These are phyloP conservation scores for Erysimum cheiranthoides DNA, from an alignment of 345 rosid genomes.

Conservation along the genomic window DNA sequence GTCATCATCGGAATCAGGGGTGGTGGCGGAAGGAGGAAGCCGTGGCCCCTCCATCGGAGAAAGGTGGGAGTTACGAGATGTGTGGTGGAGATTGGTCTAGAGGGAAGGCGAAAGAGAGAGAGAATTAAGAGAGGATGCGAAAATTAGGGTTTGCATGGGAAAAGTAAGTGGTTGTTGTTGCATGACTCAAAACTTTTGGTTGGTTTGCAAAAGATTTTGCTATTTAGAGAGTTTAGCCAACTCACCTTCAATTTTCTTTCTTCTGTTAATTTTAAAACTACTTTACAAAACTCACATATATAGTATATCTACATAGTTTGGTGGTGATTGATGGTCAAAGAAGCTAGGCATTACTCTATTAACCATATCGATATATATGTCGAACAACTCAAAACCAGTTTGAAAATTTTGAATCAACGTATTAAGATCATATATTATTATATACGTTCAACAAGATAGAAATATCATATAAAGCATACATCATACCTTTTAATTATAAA, in stretches of 20 bases:
- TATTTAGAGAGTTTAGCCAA: constrained; percentile 40
- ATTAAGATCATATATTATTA: no score
- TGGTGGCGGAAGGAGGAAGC: constrained; percentile 47
- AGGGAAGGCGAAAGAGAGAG: constrained; percentile 31
- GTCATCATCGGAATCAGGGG: constrained; percentile 34
- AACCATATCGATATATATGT: background rate
- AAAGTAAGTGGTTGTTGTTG: constrained; percentile 45
- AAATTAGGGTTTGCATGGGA: constrained; percentile 55
- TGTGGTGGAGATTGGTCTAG: constrained; percentile 42
- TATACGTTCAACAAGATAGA: no score
- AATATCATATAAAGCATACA: no score
- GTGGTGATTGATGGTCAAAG: background rate
- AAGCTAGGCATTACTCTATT: constrained; percentile 7
- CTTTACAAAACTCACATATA: background rate
- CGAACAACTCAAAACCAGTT: background rate
- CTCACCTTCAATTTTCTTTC: constrained; percentile 24
- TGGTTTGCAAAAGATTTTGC: constrained; percentile 31
- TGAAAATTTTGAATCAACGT: no score
- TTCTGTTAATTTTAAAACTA: constrained; percentile 26
- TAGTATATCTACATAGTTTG: background rate
- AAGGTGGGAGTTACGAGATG: constrained; percentile 50
- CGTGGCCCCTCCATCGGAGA: constrained; percentile 66
- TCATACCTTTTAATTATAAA: no score
- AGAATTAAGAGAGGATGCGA: constrained; percentile 32
- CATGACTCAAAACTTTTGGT: constrained; percentile 36